A percentile compares a stretch with the other conserved stretches of the same genome.
phyloP scores from a whole-genome alignment of 305 asterid genomes.

The Fraxinus albicans region DNA sequence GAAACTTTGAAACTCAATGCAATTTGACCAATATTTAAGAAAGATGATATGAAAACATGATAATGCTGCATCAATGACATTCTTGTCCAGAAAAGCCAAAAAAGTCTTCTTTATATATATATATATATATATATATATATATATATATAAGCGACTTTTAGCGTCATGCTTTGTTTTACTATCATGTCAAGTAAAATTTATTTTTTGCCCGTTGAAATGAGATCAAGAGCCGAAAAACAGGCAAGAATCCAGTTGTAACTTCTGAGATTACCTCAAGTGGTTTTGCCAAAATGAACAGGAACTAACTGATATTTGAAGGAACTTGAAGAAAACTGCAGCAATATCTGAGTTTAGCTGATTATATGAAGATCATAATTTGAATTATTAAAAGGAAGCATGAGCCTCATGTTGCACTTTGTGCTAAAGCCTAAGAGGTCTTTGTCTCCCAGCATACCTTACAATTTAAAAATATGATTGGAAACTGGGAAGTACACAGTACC shows the following conservation, averaged over 20 bases:
- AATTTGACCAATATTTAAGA: neutral
- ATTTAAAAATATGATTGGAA: neutral
- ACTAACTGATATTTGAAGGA: neutral
- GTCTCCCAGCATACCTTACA: neutral
- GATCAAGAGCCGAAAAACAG: neutral
- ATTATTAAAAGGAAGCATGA: neutral
- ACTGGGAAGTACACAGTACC: neutral
- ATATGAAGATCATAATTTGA: neutral
- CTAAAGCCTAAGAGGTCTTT: neutral
- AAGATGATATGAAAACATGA: neutral
- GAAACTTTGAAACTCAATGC: neutral
- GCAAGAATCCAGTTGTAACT: neutral
- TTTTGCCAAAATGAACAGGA: neutral
- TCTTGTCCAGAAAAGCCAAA: neutral
- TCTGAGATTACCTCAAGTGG: neutral
- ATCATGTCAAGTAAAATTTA: neutral
- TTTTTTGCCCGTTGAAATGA: neutral
- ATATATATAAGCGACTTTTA: neutral
- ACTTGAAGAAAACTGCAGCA: neutral
- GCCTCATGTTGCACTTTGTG: neutral
- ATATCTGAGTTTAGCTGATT: neutral
- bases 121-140: neutral
- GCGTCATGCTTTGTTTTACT: neutral
- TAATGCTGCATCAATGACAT: neutral
- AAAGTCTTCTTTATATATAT: neutral